Base-by-base conservation (phyloP, 2,329 filamentous ascomycete species). In the Botryotinia narcissicola region DNA sequence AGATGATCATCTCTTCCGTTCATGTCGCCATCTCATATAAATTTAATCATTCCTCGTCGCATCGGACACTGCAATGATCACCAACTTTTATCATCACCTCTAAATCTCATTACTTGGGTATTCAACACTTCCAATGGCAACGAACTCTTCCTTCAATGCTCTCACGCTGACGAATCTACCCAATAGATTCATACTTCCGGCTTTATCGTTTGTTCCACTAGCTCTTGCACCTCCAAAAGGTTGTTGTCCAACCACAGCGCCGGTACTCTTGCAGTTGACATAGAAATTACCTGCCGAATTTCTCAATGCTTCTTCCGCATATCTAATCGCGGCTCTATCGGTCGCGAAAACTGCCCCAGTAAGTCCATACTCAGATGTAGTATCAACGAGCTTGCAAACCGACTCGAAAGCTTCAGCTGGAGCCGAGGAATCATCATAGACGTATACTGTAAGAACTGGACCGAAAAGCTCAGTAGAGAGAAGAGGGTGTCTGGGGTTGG, bases 221-320 rank as follows among this genome's bases (percentile, higher is more conserved):
- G 89, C 90, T 75, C 91, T 85, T 25, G 89, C 87, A 69, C 91
- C 91, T 29, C 91, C 91, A 79, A 93, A 92, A 7, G 91, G 88
- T 84, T 93, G 91, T 84, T 93, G 91, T 25, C 90, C 91, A 9
- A 92, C 90, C 44, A 93, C 89, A 25, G 90, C 90, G 60, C 90
- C 91, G 2, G 90, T 92, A 82, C 89, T 91, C 88, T 95, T 95
- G 85, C 90, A 92, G 84, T 95, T 95, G 83, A 95, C 86, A 84
- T 95, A 95, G 81, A 95, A 95, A 85, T 95, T 95, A 57, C 92
- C 92, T 0, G 92, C 92, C 0, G 91, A 85, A 80, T 94, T 90
- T 76, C 92, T 86, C 70, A 95, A 86, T 75, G 86, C 87, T 77
- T 94, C 88, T 82, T 94, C 92, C 0, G 92, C 93, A 72, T 86